These are phyloP conservation scores for Leishmania mexicana DNA, from an alignment of 208 protist genomes.

Conservation along the genomic window DNA sequence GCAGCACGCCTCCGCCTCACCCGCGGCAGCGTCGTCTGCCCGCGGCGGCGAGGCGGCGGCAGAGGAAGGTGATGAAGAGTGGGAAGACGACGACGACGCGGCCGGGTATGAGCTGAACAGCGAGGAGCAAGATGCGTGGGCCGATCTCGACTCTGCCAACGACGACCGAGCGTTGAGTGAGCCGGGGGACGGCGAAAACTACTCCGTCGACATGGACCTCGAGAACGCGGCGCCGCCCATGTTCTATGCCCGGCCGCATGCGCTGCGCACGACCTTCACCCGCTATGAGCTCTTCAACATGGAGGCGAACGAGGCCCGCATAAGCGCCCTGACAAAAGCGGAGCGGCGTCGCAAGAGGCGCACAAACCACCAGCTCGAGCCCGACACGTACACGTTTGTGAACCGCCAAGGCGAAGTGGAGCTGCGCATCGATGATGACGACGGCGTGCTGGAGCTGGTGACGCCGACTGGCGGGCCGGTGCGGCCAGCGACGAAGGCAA, in stretches of 20 bases:
- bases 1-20: slow-evolving; percentile 10
- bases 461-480: slow-evolving; percentile 23
- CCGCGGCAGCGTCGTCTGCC: not conserved
- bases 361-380: slow-evolving; percentile 83
- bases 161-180: slow-evolving; percentile 39
- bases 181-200: slow-evolving; percentile 33
- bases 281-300: slow-evolving; percentile 81
- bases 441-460: slow-evolving; percentile 80
- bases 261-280: slow-evolving; percentile 48
- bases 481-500: slow-evolving; percentile 37
- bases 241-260: slow-evolving; percentile 74
- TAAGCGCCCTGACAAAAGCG: slow-evolving; percentile 30
- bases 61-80: slow-evolving; percentile 26
- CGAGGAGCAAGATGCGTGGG: slow-evolving; percentile 76
- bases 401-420: slow-evolving; percentile 83
- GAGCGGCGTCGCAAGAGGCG: slow-evolving; percentile 51
- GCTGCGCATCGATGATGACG: slow-evolving; percentile 87
- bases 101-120: slow-evolving; percentile 53
- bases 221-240: slow-evolving; percentile 46
- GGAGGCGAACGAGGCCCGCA: slow-evolving; percentile 58
- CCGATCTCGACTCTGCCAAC: slow-evolving; percentile 56
- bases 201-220: slow-evolving; percentile 35
- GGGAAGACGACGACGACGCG: slow-evolving; percentile 38
- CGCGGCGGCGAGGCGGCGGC: slow-evolving; percentile 5
- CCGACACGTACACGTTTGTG: slow-evolving; percentile 72